Percentiles rank a stretch among this genome's conserved stretches.
Evolutionary conservation across 352 stramenopile species (phyloP).

Genomic region (Globisporangium irregulare): DNA sequence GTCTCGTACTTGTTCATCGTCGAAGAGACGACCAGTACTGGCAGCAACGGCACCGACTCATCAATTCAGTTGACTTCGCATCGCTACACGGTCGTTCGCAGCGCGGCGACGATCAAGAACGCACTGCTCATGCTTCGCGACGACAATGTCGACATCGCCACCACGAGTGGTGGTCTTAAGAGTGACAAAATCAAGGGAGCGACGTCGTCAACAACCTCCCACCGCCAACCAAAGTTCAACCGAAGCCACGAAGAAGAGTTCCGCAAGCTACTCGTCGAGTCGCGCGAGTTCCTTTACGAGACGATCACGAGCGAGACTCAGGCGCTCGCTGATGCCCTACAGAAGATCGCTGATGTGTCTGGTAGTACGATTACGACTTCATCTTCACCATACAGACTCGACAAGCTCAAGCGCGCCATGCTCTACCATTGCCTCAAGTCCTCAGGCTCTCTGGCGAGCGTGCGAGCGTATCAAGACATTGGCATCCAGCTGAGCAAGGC

Average conservation of each 20-base stretch:
- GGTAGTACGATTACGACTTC: conserved; percentile 8
- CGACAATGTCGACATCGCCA: conserved; percentile 1
- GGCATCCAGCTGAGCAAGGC: conserved; percentile 52
- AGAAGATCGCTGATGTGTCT: conserved; percentile 28
- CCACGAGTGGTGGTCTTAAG: background rate
- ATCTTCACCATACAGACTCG: background rate
- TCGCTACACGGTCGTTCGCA: conserved; percentile 44
- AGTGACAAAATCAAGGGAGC: conserved; percentile 14
- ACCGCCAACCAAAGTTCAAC: conserved; percentile 32
- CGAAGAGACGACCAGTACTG: conserved; percentile 20
- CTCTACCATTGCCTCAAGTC: conserved; percentile 65
- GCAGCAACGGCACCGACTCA: background rate
- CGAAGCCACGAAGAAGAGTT: conserved; percentile 28
- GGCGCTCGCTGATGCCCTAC: conserved; percentile 37
- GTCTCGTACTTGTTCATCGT: conserved; percentile 68
- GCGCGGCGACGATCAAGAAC: conserved; percentile 60
- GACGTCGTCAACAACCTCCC: conserved; percentile 3
- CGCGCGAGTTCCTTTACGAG: conserved; percentile 64
- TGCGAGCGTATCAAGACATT: conserved; percentile 48
- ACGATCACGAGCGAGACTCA: conserved; percentile 58
- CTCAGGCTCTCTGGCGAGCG: conserved; percentile 33
- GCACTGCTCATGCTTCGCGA: conserved; percentile 42
- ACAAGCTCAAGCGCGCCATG: conserved; percentile 37
- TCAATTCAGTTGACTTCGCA: background rate
- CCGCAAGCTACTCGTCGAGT: conserved; percentile 50